A percentile compares a stretch with the other conserved stretches of the same genome.
Conservation (phyloP, 73 alveolate genomes). For the Diophrys sp. region DNA sequence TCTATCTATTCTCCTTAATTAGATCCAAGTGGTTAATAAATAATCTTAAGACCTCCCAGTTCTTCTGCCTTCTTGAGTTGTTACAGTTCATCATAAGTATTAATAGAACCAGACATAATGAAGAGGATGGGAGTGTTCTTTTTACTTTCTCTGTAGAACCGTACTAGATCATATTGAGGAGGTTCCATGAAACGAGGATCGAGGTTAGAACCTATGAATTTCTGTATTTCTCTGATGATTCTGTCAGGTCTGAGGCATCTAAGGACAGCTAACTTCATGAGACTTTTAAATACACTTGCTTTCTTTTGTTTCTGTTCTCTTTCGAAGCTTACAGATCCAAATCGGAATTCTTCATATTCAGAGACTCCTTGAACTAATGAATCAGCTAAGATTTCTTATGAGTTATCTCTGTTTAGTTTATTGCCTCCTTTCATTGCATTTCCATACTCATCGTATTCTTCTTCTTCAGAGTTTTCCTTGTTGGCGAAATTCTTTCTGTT, state of each 20-base stretch:
- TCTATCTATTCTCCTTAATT: slow-evolving; percentile 38
- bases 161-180: slow-evolving; percentile 56
- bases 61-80: slow-evolving; percentile 18
- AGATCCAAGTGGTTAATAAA: slow-evolving; percentile 58
- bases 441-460: not conserved
- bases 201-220: slow-evolving; percentile 45
- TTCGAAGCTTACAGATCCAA: slow-evolving; percentile 61
- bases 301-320: slow-evolving; percentile 46
- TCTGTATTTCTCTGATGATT: slow-evolving; percentile 37
- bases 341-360: slow-evolving; percentile 56
- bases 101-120: slow-evolving; percentile 40
- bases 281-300: slow-evolving; percentile 24
- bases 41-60: slow-evolving; percentile 18
- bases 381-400: slow-evolving; percentile 42
- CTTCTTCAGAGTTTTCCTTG: no score
- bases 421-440: not conserved
- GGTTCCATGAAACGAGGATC: slow-evolving; percentile 59
- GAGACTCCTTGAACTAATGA: slow-evolving; percentile 51
- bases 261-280: slow-evolving; percentile 41
- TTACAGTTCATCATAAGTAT: slow-evolving; percentile 58
- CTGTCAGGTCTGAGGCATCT: slow-evolving; percentile 60
- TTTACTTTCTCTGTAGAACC: slow-evolving; percentile 28
- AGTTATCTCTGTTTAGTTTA: not conserved
- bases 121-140: slow-evolving; percentile 40
- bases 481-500: not conserved